Evolutionary conservation across 768 basidiomycete species (phyloP).

Genomic region (Psilocybe tampanensis): DNA sequence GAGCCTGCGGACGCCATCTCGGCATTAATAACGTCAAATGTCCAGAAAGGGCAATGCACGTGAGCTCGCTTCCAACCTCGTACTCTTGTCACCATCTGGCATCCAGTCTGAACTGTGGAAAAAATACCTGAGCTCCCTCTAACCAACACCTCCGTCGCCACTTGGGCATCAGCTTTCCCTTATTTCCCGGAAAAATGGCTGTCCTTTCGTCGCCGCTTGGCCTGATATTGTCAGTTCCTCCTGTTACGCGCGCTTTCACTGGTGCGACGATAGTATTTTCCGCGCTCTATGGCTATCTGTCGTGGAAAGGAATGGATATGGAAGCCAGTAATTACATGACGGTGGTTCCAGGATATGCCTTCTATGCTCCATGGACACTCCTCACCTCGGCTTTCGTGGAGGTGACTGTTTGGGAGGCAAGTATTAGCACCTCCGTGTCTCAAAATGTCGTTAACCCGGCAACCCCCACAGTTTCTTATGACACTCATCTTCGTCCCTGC

Average conservation of each 20-base stretch:
- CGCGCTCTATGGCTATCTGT: conserved; percentile 64
- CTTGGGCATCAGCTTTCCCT: conserved; percentile 14
- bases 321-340: conserved; percentile 67
- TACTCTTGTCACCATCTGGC: not conserved
- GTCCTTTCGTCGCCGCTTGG: conserved; percentile 73
- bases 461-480: conserved; percentile 64
- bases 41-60: conserved; percentile 10
- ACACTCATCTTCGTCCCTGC: conserved; percentile 80
- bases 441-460: conserved; percentile 7
- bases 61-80: conserved; percentile 9
- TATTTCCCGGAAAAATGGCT: conserved; percentile 54
- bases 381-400: conserved; percentile 90
- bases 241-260: conserved; percentile 75
- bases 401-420: conserved; percentile 79
- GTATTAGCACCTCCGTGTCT: conserved; percentile 27
- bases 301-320: conserved; percentile 48
- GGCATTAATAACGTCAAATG: not conserved
- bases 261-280: conserved; percentile 60
- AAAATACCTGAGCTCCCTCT: conserved; percentile 16
- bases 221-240: conserved; percentile 72
- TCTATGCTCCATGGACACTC: conserved; percentile 93
- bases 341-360: conserved; percentile 76
- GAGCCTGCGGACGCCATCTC: not conserved
- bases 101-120: not conserved
- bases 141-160: conserved; percentile 11